These are phyloP conservation scores for Psilocybe cubensis DNA, from an alignment of 768 basidiomycete species.

Conservation along the genomic window DNA sequence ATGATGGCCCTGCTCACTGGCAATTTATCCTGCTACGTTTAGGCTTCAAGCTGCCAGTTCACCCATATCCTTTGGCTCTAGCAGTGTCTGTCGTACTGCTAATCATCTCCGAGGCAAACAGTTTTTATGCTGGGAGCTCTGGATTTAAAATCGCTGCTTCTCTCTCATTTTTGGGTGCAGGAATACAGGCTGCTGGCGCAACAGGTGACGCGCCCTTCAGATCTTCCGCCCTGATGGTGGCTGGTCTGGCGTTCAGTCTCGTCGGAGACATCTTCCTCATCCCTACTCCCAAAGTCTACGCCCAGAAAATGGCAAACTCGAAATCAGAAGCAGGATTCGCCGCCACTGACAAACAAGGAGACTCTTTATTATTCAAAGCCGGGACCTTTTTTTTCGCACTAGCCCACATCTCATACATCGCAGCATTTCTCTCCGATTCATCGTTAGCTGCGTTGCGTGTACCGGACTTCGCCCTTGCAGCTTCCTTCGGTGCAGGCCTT, in stretches of 20 bases:
- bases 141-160: slow-evolving; percentile 27
- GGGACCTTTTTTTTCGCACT: slow-evolving; percentile 26
- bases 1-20: too few relatives aligned
- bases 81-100: slow-evolving; percentile 14
- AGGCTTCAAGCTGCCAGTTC: neutral
- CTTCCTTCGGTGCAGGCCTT: slow-evolving; percentile 14
- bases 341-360: slow-evolving; percentile 15
- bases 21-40: too few relatives aligned
- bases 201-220: slow-evolving; percentile 3
- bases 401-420: slow-evolving; percentile 22
- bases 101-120: slow-evolving; percentile 23
- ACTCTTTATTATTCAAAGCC: slow-evolving; percentile 21
- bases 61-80: neutral
- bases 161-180: slow-evolving; percentile 24
- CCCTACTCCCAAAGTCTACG: slow-evolving; percentile 19
- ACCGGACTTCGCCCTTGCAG: slow-evolving; percentile 15
- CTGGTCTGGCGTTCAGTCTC: slow-evolving; percentile 24
- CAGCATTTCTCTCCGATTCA: slow-evolving; percentile 10
- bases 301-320: slow-evolving; percentile 1
- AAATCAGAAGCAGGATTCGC: too few relatives aligned
- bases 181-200: slow-evolving; percentile 11
- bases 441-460: slow-evolving; percentile 11
- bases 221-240: slow-evolving; percentile 15
- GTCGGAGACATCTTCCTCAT: slow-evolving; percentile 28
- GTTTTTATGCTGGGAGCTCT: slow-evolving; percentile 22